Base-by-base conservation (phyloP, 306 rosid genomes). In the Gastrolobium bilobum region DNA sequence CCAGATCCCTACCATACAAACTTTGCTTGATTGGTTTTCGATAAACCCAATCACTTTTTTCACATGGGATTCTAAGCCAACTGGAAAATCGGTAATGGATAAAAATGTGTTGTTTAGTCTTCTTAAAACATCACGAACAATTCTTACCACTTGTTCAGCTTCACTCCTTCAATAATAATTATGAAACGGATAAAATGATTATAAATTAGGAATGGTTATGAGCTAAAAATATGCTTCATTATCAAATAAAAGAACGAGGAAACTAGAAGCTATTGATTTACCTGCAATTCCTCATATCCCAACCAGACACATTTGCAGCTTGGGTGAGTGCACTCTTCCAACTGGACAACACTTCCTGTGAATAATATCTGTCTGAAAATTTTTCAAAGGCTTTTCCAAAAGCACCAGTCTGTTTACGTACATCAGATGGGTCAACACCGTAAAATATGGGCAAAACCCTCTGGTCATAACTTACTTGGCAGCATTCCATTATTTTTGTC, bases 31-130 rank as follows among this genome's bases (percentile, higher is more conserved):
- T 40, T 26, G 6, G 0, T 5, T 4, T 2, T 26, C 2, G 0
- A 43, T 4, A 7, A 15, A 29, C 4, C 9, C 9, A 42, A 65
- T 65, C 35, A 65, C 15, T 4, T 65, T 6, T 26, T 20, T 8
- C 53, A 10, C 53, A 4, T 53, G 71, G 4, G 52, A 65, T 42
- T 40, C 31, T n/a, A 69, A 4, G 33, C 75, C 75, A 48, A 69
- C 75, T 10, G 60, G 75, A 34, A 11, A 34, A 4, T 59, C 66
- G 0, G 66, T 11, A 59, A 59, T 4, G 2, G 3, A 10, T 20
- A 59, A 33, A 43, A 5, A 11, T 33, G 66, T 30, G 1, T 3
- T 1, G 20, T 59, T 26, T 59, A 59, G 20, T 31, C 10, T 58
- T 8, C 4, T 1, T 7, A 58, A 11, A 58, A 58, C 39, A 1